Evolutionary conservation across 83 land plant species (phyloP).

Genomic region (Larix sibirica): DNA sequence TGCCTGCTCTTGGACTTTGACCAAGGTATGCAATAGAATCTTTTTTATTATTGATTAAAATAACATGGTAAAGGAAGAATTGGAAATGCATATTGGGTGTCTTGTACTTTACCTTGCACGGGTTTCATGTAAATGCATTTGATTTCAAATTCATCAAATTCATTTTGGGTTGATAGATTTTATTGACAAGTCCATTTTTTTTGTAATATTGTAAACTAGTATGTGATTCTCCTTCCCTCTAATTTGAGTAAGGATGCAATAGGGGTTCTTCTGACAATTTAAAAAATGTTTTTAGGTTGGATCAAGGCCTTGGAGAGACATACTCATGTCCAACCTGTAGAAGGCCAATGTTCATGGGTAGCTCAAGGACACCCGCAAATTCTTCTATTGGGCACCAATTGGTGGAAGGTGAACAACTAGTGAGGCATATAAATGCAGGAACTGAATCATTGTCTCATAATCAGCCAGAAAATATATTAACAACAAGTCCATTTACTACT

Average conservation of each 20-base stretch:
- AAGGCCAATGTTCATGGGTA: conserved; percentile 77
- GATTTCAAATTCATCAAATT: not conserved
- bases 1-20: too few species aligned
- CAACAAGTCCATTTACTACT: conserved; percentile 27
- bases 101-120: not conserved
- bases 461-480: conserved; percentile 19
- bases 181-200: not conserved
- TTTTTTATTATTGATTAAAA: too few species aligned
- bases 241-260: not conserved
- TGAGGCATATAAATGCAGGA: conserved; percentile 35
- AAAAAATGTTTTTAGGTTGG: conserved; percentile 65
- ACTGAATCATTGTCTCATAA: conserved; percentile 23
- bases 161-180: not conserved
- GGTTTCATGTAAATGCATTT: not conserved
- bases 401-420: conserved; percentile 46
- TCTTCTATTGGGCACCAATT: conserved; percentile 14
- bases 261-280: not conserved
- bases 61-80: not conserved
- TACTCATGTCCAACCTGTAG: conserved; percentile 95
- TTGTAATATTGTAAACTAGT: not conserved
- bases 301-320: conserved; percentile 80
- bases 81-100: not conserved
- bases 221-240: not conserved
- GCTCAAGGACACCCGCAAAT: conserved; percentile 24
- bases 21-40: too few species aligned